Evolutionary conservation across 31 red algal species (phyloP).

Genomic region (Bonnemaisonia californica): DNA sequence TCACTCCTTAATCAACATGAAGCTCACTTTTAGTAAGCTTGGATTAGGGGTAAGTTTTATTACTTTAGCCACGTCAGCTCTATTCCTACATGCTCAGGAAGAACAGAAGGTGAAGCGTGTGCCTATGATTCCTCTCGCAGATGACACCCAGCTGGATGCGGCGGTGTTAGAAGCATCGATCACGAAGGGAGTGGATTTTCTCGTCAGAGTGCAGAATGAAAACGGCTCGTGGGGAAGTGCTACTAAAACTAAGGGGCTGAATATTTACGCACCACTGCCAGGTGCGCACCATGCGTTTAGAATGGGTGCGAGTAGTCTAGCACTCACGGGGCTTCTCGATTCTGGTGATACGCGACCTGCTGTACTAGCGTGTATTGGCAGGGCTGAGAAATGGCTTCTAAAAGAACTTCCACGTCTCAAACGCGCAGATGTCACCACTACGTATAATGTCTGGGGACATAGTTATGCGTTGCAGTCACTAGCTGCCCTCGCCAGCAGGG

Average conservation of each 20-base stretch:
- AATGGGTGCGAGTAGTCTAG: neutral
- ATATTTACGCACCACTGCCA: conserved; percentile 13
- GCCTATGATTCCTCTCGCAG: neutral
- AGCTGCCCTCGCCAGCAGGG: neutral
- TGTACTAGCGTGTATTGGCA: neutral
- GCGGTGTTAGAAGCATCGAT: neutral
- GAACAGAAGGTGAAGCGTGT: no score
- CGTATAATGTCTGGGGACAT: conserved; percentile 17
- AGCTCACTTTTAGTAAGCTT: neutral
- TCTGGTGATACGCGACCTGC: neutral
- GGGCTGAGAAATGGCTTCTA: neutral
- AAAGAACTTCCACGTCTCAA: neutral
- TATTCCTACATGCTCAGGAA: neutral
- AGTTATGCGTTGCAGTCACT: neutral
- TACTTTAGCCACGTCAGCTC: neutral
- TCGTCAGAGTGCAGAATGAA: neutral
- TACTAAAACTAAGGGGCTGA: conserved; percentile 15
- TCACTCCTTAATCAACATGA: neutral
- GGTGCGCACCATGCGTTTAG: conserved; percentile 14
- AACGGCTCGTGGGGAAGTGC: conserved; percentile 7
- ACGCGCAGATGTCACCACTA: conserved; percentile 5
- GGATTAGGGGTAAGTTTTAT: neutral
- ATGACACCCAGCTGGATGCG: neutral
- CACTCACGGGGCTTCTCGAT: neutral
- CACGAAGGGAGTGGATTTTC: conserved; percentile 2